Evolutionary conservation across 306 rosid genomes (phyloP), one percentile per base, ranked within the genome.

Genomic region (Pyrus bretschneideri): DNA sequence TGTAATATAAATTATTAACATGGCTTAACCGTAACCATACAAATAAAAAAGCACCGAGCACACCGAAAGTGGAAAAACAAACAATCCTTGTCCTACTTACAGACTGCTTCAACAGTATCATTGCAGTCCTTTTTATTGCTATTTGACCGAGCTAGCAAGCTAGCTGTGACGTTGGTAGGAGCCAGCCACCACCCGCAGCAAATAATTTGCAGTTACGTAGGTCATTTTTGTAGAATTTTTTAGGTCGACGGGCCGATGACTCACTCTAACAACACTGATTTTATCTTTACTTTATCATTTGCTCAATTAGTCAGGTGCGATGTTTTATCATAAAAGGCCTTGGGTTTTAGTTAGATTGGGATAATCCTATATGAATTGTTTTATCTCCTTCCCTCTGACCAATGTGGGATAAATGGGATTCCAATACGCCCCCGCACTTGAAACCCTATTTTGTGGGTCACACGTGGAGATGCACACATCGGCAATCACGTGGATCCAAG

Each of bases 241-340:
- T 5, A 6, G 9, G 2, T 35, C 0, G 40, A 35, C 40, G 0
- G 7, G 0, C 1, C 3, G 40, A 35, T 6, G 2, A 0, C 2
- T 35, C 0, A 35, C 9, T 35, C 0, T 0, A 35, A 35, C 40
- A 35, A 35, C 9, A 35, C 2, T 35, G 0, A 6, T 35, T 35
- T 0, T 35, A 6, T 35, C 0, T 35, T 35, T 6, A 35, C 0
- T 35, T 35, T 35, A 35, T 1, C 1, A 35, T 1, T 0, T 35
- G 38, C 0, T 35, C 0, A 35, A 35, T 6, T 0, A 0, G 0
- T 35, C 2, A 35, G 0, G 9, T 1, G 0, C 0, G 40, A 35
- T 0, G 0, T 35, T 35, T 35, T 35, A 35, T 35, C 9, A 35
- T 2, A 6, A 35, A 5, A 35, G 0, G 0, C 0, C 2, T 35